Evolutionary conservation across 2,329 filamentous ascomycete species (phyloP).

Genomic region (Epichloe brachyelytri): DNA sequence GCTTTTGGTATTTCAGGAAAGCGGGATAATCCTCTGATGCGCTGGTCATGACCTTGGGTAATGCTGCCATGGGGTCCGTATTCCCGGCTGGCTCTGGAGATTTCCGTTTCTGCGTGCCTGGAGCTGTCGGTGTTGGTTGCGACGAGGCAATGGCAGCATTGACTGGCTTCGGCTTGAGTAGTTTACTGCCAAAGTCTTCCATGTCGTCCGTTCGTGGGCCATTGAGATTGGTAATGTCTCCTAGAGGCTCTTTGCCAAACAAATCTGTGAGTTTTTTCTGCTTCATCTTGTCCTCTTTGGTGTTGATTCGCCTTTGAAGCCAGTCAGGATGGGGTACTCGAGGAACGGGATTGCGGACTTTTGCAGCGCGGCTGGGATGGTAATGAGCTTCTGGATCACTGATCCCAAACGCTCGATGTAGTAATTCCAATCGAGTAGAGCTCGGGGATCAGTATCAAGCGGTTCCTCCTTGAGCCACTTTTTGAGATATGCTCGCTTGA

Average conservation of each 20-base stretch:
- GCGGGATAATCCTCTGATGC: constrained; percentile 77
- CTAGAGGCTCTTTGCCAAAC: constrained; percentile 58
- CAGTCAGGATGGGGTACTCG: constrained; percentile 91
- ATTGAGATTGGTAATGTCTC: constrained; percentile 57
- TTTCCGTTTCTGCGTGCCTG: constrained; percentile 52
- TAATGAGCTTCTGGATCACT: constrained; percentile 97
- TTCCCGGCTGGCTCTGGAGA: constrained; percentile 55
- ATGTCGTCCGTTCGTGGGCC: constrained; percentile 50
- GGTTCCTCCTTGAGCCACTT: constrained; percentile 97
- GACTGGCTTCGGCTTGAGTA: constrained; percentile 52
- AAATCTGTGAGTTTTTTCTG: constrained; percentile 97
- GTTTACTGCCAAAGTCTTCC: constrained; percentile 65
- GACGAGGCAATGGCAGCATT: constrained; percentile 43
- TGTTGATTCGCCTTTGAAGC: constrained; percentile 85
- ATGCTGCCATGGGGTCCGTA: constrained; percentile 64
- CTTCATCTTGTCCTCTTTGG: constrained; percentile 94
- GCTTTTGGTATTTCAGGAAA: constrained; percentile 89
- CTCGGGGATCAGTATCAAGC: constrained; percentile 76
- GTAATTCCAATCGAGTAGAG: constrained; percentile 91
- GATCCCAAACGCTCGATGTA: constrained; percentile 92
- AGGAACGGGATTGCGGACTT: constrained; percentile 86
- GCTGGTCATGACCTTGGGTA: constrained; percentile 74
- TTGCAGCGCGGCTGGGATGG: constrained; percentile 90
- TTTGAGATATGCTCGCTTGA: constrained; percentile 79
- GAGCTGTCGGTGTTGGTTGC: constrained; percentile 28